Conservation (phyloP, 176 grass and related monocot genomes). For the Carex littledalei region DNA sequence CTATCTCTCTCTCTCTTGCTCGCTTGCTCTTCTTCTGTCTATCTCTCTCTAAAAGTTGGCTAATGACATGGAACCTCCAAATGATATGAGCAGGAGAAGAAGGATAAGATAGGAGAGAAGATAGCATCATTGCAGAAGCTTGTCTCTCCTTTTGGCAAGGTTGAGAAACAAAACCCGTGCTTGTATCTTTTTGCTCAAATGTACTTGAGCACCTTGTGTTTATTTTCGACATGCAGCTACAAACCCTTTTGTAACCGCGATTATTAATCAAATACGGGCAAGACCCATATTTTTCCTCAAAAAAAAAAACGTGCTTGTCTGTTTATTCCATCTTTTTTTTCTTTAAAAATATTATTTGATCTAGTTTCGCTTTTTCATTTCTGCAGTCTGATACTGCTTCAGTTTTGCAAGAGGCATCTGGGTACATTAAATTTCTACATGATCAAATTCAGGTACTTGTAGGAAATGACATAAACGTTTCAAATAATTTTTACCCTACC, state of each 20-base stretch:
- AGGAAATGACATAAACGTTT: not conserved
- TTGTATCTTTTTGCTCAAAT: no score
- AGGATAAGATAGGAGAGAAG: slow-evolving; percentile 84
- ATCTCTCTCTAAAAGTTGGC: not conserved
- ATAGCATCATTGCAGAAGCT: slow-evolving; percentile 77
- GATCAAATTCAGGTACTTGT: slow-evolving; percentile 73
- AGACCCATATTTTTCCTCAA: no score
- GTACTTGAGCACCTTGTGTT: no score
- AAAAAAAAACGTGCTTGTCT: not conserved
- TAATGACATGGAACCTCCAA: not conserved
- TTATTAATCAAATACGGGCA: no score
- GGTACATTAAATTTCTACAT: slow-evolving; percentile 90
- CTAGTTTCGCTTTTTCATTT: not conserved
- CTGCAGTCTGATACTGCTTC: slow-evolving; percentile 90
- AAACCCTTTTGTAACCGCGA: no score
- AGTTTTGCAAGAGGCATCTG: slow-evolving; percentile 82
- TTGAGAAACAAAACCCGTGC: not conserved
- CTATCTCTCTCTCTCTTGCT: not conserved
- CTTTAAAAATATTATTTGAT: not conserved
- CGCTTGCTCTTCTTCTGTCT: not conserved
- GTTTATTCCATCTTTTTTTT: not conserved
- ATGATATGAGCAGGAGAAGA: slow-evolving; percentile 69
- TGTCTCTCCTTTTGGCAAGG: slow-evolving; percentile 93
- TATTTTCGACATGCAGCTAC: no score
- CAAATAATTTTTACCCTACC: not conserved